A percentile compares a stretch with the other conserved stretches of the same genome.
Evolutionary conservation across 192 early-diverging fungal species (phyloP).

Genomic region (Coemansia sp.): DNA sequence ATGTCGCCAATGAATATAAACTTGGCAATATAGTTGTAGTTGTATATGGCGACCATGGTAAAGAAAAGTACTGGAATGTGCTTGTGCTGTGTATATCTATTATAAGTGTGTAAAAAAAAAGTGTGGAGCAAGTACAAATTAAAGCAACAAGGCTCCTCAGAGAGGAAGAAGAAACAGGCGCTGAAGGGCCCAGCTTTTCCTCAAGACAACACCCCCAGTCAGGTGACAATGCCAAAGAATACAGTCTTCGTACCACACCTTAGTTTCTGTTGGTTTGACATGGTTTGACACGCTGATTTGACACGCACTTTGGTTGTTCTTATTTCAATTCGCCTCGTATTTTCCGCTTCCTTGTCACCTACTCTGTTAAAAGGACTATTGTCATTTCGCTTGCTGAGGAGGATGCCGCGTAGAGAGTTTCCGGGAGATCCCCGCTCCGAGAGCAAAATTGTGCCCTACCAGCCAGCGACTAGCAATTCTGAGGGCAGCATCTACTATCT

Average conservation of each 20-base stretch:
- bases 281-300: too few species aligned
- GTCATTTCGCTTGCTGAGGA: background rate
- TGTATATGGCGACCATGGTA: conserved; percentile 52
- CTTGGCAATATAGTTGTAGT: conserved; percentile 58
- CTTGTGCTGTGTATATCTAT: background rate
- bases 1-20: conserved; percentile 58
- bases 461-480: conserved; percentile 25
- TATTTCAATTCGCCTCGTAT: too few species aligned
- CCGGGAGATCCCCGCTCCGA: conserved; percentile 47
- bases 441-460: conserved; percentile 34
- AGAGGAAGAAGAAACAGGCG: background rate
- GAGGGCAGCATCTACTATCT: conserved; percentile 51
- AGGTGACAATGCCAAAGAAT: too few species aligned
- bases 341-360: too few species aligned
- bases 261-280: too few species aligned
- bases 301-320: too few species aligned
- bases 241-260: too few species aligned
- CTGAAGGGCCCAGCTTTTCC: background rate
- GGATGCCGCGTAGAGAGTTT: conserved; percentile 40
- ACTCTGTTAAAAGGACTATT: background rate
- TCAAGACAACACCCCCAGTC: too few species aligned
- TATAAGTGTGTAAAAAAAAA: too few species aligned
- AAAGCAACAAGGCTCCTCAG: too few species aligned
- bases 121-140: too few species aligned
- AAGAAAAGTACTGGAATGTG: background rate